Evolutionary conservation across 768 basidiomycete species (phyloP), one percentile per base, ranked within the genome.

Genomic region (Cystofilobasidium macerans): DNA sequence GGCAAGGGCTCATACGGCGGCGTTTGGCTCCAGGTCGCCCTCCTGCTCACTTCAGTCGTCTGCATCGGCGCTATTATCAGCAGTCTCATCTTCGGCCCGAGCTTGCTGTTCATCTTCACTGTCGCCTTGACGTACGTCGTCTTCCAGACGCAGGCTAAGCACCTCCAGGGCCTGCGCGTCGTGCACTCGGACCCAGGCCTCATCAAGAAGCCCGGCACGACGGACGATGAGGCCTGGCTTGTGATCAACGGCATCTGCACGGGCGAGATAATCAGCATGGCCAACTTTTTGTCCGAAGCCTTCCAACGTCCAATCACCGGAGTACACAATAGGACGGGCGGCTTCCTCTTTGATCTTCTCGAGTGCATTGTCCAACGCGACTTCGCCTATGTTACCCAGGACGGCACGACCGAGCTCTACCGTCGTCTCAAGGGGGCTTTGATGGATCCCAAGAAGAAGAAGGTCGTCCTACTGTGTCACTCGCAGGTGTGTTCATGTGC

Each of bases 281-380:
- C 53, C 33, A 45, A 62, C 33, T 24, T 62, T 1, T 48, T 62
- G 7, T 51, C 47, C 13, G 35, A 35, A 42, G 26, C 47, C n/a
- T 74, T 74, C 59, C 67, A 67, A 8, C 66, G 73, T 3, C 57
- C 61, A 13, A 64, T 74, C 51, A 70, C 60, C 16, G 73, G 72
- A 1, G 66, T 74, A 43, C 65, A 71, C 67, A 74, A 74, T 57
- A 59, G 68, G 40, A 71, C 71, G 16, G 63, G 57, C 28, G 73
- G 73, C n/a, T 58, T 74, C 48, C 69, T 71, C 65, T 72, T 71
- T 45, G 73, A 74, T 38, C n/a, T 74, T 18, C 42, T 72, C 28
- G 73, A 74, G 48, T 72, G 72, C 57, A 43, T 71, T 28, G 22
- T 74, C 28, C 73, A 74, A 63, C 64, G 73, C 51, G 73, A 74